A percentile compares a stretch with the other conserved stretches of the same genome.
Conservation (phyloP, 306 rosid genomes). For the Dalbergia oliveri region DNA sequence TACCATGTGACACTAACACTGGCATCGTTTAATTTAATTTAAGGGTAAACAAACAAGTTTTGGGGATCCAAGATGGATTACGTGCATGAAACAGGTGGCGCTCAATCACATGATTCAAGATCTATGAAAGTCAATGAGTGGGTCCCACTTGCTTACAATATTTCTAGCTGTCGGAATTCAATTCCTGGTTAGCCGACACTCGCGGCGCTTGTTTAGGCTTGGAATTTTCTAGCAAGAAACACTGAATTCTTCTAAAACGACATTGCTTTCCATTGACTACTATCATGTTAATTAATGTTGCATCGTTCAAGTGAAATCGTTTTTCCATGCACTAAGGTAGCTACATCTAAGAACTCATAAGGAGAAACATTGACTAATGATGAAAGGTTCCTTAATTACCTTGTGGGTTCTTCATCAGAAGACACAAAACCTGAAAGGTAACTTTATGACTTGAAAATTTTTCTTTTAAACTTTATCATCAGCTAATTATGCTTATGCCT, state of each 20-base stretch:
- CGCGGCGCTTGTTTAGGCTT: slow-evolving; percentile 17
- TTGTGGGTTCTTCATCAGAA: neutral
- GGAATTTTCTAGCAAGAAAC: neutral
- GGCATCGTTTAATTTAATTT: neutral
- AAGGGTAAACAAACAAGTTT: neutral
- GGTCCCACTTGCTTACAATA: neutral
- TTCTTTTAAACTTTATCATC: neutral
- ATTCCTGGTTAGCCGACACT: slow-evolving; percentile 44
- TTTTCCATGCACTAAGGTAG: neutral
- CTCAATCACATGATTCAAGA: neutral
- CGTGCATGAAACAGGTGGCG: slow-evolving; percentile 26
- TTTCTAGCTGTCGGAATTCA: neutral
- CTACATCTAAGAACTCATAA: neutral
- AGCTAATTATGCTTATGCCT: neutral
- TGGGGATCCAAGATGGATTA: neutral
- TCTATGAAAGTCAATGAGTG: slow-evolving; percentile 1
- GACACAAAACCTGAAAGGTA: neutral
- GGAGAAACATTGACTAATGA: neutral
- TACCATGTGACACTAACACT: neutral
- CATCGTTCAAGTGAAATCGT: neutral
- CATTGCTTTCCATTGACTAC: neutral
- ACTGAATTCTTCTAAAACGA: neutral
- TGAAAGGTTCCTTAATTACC: neutral
- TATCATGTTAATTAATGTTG: neutral
- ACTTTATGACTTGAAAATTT: neutral